Evolutionary conservation across 2,329 filamentous ascomycete genomes (phyloP).

Genomic region (Alternaria burnsii): DNA sequence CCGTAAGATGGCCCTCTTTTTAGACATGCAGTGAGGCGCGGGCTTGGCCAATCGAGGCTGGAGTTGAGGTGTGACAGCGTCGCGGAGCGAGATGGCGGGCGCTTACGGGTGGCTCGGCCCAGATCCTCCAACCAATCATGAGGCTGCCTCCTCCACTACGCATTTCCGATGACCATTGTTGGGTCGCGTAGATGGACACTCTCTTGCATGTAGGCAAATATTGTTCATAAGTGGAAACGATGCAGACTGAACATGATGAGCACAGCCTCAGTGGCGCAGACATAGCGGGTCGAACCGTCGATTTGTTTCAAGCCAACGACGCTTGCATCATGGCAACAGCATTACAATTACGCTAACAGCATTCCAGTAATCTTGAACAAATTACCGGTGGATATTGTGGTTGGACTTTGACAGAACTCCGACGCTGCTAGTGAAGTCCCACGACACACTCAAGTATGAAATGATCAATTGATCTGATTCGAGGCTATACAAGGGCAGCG

Average conservation of each 20-base stretch:
- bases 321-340: background rate
- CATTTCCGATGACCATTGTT: slow-evolving; percentile 11
- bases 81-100: slow-evolving; percentile 34
- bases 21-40: slow-evolving; percentile 44
- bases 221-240: slow-evolving; percentile 6
- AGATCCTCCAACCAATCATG: slow-evolving; percentile 37
- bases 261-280: slow-evolving; percentile 28
- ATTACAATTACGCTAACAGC: background rate
- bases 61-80: slow-evolving; percentile 38
- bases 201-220: slow-evolving; percentile 21
- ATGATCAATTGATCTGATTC: slow-evolving; percentile 3
- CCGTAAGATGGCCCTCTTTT: slow-evolving; percentile 35
- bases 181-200: slow-evolving; percentile 16
- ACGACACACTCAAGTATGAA: background rate
- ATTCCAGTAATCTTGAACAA: background rate
- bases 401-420: background rate
- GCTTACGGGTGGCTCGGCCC: slow-evolving; percentile 34
- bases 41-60: slow-evolving; percentile 42
- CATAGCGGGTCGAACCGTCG: background rate
- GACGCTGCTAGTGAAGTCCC: background rate
- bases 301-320: background rate
- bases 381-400: background rate
- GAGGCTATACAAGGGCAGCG: slow-evolving; percentile 28
- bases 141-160: slow-evolving; percentile 19
- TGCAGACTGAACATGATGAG: background rate